phyloP scores from a whole-genome alignment of 495 filamentous ascomycete genomes.

The Annulohypoxylon bovei region DNA sequence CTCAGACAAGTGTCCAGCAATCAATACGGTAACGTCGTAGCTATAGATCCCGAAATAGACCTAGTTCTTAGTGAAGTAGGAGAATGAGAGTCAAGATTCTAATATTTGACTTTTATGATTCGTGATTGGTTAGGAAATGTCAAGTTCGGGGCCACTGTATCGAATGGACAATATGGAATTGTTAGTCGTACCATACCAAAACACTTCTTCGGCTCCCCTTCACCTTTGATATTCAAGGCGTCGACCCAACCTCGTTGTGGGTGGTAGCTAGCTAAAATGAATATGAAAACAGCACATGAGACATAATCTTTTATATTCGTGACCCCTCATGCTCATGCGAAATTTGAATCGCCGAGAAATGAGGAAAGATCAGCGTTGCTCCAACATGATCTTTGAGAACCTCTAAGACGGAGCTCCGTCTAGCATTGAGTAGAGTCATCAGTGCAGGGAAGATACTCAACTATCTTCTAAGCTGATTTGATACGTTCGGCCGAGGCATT shows the following conservation, averaged over 20 bases:
- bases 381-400: slow-evolving; percentile 4
- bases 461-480: slow-evolving; percentile 1
- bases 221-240: background rate
- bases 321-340: background rate
- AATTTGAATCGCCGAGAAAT: background rate
- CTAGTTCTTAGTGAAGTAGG: background rate
- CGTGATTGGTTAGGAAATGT: background rate
- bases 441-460: background rate
- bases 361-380: background rate
- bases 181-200: background rate
- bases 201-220: background rate
- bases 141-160: background rate
- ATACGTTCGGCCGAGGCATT: background rate
- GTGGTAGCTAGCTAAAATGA: background rate
- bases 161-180: background rate
- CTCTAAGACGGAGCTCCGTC: background rate
- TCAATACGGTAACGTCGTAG: background rate
- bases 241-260: background rate
- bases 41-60: background rate
- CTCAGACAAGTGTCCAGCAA: background rate
- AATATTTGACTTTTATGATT: background rate
- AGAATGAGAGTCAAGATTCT: background rate
- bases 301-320: background rate
- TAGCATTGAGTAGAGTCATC: background rate
- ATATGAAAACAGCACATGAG: background rate